Evolutionary conservation across 2,329 filamentous ascomycete species (phyloP).

Genomic region (Pseudogymnoascus destructans): DNA sequence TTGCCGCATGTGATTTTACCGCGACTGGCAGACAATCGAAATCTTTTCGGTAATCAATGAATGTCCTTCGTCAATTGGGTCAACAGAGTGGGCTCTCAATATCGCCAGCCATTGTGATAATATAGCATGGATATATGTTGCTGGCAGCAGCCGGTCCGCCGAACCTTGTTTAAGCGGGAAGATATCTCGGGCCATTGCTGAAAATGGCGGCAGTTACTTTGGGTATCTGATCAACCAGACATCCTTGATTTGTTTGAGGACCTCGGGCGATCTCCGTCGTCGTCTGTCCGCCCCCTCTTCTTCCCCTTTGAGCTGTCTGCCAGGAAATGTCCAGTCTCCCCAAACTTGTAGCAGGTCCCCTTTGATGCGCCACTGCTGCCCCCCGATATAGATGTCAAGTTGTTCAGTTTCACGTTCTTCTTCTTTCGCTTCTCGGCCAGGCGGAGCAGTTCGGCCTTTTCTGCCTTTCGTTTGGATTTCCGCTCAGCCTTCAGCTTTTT

Average conservation of each 20-base stretch:
- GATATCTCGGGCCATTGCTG: not conserved
- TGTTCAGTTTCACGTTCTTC: slow-evolving; percentile 54
- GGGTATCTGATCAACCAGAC: not conserved
- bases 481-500: slow-evolving; percentile 31
- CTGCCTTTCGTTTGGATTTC: slow-evolving; percentile 35
- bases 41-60: not conserved
- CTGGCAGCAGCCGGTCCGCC: not conserved
- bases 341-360: slow-evolving; percentile 45
- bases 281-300: slow-evolving; percentile 14
- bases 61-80: not conserved
- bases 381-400: slow-evolving; percentile 47
- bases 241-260: slow-evolving; percentile 6
- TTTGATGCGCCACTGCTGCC: slow-evolving; percentile 27
- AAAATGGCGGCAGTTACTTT: not conserved
- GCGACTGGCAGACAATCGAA: not conserved
- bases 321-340: slow-evolving; percentile 46
- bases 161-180: not conserved
- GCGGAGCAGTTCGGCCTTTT: slow-evolving; percentile 35
- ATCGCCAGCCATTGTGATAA: not conserved
- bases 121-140: slow-evolving; percentile 4
- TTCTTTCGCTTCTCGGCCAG: slow-evolving; percentile 47
- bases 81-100: not conserved
- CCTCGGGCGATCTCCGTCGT: slow-evolving; percentile 5
- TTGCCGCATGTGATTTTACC: not conserved
- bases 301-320: slow-evolving; percentile 38